A percentile compares a stretch with the other conserved stretches of the same genome.
These are phyloP conservation scores for Alternaria triticina DNA, from an alignment of 2,329 filamentous ascomycete species.

Conservation along the genomic window DNA sequence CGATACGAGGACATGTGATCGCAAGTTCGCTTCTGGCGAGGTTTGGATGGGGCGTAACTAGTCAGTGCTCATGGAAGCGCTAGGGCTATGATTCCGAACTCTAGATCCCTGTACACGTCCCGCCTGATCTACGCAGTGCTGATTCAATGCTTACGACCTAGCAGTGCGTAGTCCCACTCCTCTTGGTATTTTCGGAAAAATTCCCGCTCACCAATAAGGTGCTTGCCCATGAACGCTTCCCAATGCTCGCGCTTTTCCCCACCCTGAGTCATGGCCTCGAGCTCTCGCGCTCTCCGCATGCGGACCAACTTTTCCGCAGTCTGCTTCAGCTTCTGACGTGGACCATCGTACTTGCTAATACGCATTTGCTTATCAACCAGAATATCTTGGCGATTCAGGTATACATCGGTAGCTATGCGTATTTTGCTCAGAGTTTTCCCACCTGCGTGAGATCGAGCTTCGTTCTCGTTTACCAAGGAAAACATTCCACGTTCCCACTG, in stretches of 20 bases:
- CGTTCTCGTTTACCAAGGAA: no score
- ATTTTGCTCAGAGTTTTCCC: not conserved
- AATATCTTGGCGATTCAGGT: not conserved
- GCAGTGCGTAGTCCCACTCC: not conserved
- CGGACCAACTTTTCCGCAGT: not conserved
- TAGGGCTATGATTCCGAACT: not conserved
- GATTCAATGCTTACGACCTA: not conserved
- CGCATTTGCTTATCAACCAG: not conserved
- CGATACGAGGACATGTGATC: not conserved
- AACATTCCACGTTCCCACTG: not conserved
- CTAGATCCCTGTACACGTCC: not conserved
- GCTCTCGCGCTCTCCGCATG: not conserved
- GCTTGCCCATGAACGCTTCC: not conserved
- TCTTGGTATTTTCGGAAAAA: not conserved
- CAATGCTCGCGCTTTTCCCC: not conserved
- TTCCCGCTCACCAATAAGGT: not conserved
- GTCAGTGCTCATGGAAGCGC: not conserved
- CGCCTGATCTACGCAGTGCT: not conserved
- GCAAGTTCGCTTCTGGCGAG: not conserved
- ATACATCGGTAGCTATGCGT: rapidly evolving
- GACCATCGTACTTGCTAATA: no score
- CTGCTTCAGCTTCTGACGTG: not conserved
- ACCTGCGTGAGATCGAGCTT: no score
- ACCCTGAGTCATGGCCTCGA: not conserved
- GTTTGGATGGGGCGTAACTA: not conserved